Conservation (phyloP, 2,329 filamentous ascomycete species). For the Fusarium sacchari region DNA sequence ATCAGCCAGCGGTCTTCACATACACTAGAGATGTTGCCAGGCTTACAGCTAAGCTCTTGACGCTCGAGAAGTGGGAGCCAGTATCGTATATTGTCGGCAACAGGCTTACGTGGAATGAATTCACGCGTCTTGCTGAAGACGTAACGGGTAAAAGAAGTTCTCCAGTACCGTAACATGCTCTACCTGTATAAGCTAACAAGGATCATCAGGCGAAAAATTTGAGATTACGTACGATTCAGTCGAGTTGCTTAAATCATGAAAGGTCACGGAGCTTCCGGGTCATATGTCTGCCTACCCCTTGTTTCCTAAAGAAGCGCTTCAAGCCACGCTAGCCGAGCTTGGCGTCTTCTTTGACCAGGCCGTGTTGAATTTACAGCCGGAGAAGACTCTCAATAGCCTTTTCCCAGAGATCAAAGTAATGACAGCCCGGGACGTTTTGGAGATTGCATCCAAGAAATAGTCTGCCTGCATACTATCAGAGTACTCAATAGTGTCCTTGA, state of each 20-base stretch:
- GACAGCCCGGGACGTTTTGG: neutral
- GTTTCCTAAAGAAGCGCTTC: neutral
- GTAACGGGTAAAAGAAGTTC: neutral
- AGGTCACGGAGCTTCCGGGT: neutral
- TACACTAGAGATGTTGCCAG: neutral
- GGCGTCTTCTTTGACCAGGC: neutral
- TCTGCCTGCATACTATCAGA: no score
- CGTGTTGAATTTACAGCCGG: neutral
- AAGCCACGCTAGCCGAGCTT: neutral
- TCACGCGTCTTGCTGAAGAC: neutral
- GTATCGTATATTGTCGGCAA: neutral
- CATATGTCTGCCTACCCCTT: neutral
- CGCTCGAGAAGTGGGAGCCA: neutral
- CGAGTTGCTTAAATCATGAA: neutral
- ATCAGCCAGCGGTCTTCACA: neutral
- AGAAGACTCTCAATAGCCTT: neutral
- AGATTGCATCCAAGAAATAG: neutral
- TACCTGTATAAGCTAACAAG: neutral
- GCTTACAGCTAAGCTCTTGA: neutral
- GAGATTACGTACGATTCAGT: neutral
- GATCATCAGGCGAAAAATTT: neutral
- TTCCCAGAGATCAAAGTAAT: neutral
- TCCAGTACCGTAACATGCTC: no score
- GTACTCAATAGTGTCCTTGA: no score
- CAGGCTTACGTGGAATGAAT: neutral